phyloP scores from a whole-genome alignment of 371 early-diverging fungal genomes.

The Rhizopus sp. region DNA sequence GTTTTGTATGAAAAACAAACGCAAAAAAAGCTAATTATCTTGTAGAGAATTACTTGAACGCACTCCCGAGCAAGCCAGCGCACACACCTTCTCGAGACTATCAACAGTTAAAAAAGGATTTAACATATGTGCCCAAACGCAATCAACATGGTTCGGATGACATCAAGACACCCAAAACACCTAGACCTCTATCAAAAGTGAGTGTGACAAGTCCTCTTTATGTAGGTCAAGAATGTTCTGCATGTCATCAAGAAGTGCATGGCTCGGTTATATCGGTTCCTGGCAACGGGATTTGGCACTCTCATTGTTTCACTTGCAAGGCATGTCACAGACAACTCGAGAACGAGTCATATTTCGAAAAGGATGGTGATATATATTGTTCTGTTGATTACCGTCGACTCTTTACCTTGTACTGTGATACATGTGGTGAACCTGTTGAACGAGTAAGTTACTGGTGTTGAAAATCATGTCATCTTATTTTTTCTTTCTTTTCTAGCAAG shows the following conservation, averaged over 20 bases:
- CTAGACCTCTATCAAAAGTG: conserved; percentile 13
- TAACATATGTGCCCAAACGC: conserved; percentile 12
- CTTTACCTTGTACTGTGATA: conserved; percentile 24
- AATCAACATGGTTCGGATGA: conserved; percentile 1
- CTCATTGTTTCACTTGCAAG: conserved; percentile 19
- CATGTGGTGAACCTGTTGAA: conserved; percentile 25
- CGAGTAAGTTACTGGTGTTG: conserved; percentile 9
- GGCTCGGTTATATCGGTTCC: conserved; percentile 24
- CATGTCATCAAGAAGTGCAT: conserved; percentile 17
- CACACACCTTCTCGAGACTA: conserved; percentile 11
- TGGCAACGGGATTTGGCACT: conserved; percentile 21
- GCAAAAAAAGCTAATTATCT: background rate
- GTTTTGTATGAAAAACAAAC: background rate
- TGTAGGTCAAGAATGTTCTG: conserved; percentile 21
- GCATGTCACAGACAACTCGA: conserved; percentile 18
- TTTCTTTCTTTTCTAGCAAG: conserved; percentile 14
- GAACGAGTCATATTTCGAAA: conserved; percentile 20
- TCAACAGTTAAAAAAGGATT: conserved; percentile 11
- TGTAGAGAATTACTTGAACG: conserved; percentile 16
- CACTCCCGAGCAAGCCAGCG: conserved; percentile 5
- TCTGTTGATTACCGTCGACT: conserved; percentile 16
- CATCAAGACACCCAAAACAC: conserved; percentile 9
- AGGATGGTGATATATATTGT: conserved; percentile 20
- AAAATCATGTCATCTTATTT: background rate
- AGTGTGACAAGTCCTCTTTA: conserved; percentile 16